These are phyloP conservation scores for Fonsecaea nubica DNA, from an alignment of 2,329 filamentous ascomycete species.

Conservation along the genomic window DNA sequence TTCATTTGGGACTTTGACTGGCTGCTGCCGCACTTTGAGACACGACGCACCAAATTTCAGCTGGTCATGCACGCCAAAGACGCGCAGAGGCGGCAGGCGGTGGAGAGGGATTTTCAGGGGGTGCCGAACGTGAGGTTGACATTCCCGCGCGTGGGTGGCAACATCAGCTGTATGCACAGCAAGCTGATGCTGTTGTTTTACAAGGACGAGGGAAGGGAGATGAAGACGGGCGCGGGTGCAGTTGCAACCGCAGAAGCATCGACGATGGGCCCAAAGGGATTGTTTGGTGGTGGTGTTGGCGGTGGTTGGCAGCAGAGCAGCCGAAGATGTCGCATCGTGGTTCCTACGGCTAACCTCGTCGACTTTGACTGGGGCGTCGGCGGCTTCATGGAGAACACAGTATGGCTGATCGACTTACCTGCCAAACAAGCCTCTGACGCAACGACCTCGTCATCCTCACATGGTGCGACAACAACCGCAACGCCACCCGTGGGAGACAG, in stretches of 20 bases:
- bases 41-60: constrained; percentile 65
- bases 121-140: constrained; percentile 68
- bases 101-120: constrained; percentile 49
- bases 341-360: constrained; percentile 87
- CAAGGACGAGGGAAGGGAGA: constrained; percentile 17
- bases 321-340: constrained; percentile 66
- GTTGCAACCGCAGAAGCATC: background rate
- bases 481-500: constrained; percentile 41
- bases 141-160: constrained; percentile 80
- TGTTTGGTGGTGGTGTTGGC: background rate
- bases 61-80: constrained; percentile 68
- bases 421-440: constrained; percentile 37
- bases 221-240: background rate
- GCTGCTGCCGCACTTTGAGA: constrained; percentile 74
- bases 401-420: constrained; percentile 93
- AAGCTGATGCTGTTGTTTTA: constrained; percentile 93
- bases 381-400: constrained; percentile 81
- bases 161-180: constrained; percentile 83
- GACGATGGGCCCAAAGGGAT: background rate
- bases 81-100: constrained; percentile 50
- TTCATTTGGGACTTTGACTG: constrained; percentile 86
- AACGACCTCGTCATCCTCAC: background rate
- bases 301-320: constrained; percentile 3
- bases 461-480: constrained; percentile 28
- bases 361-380: constrained; percentile 92